Base-by-base conservation (phyloP, 1,284 basidiomycete species). In the Mycena citricolor region DNA sequence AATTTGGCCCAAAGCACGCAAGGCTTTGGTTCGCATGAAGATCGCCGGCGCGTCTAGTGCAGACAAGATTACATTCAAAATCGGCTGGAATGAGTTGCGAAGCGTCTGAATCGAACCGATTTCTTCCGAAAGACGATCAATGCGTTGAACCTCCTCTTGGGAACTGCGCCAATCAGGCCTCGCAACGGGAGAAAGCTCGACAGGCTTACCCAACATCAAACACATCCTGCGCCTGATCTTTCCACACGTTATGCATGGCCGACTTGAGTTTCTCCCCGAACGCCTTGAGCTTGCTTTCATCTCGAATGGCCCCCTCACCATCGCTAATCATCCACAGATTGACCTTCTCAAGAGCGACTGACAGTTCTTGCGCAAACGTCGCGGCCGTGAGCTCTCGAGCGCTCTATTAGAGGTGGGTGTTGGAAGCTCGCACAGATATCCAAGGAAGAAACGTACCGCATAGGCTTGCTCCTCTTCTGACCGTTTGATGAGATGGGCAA, bases 11-110 rank as follows among this genome's bases (percentile, higher is more conserved):
- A 97, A 72, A 0, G 90, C 91, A 38, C 87, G 78, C 30, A 97
- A 69, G 0, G 93, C 94, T 61, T 97, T 97, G 1, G 91, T 93
- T 25, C 93, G 79, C 71, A 94, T 85, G 55, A 86, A 90, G 19
- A 95, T 91, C 3, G 83, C 78, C 2, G 86, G 76, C 0, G 87
- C 84, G 57, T 93, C 89, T 50, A 94, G 74, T 2, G 89, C 81
- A 42, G 73, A 66, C 17, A 95, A 61, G 16, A 94, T 81, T 13
- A 85, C 81, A 23, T 79, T 82, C 4, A 97, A 65, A 38, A 95
- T 87, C 0, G 86, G 81, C 29, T 86, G 79, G 61, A 94, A 92
- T 1, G 86, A 88, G 44, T 77, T 82, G 47, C 79, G 79, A 35
- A 95, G 67, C 31, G 74, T 76, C 48, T 90, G 86, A 17, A 83